Percentiles rank a stretch among this genome's conserved stretches.
phyloP scores from a whole-genome alignment of 169 alveolate species.

The Cryptosporidium sp. region DNA sequence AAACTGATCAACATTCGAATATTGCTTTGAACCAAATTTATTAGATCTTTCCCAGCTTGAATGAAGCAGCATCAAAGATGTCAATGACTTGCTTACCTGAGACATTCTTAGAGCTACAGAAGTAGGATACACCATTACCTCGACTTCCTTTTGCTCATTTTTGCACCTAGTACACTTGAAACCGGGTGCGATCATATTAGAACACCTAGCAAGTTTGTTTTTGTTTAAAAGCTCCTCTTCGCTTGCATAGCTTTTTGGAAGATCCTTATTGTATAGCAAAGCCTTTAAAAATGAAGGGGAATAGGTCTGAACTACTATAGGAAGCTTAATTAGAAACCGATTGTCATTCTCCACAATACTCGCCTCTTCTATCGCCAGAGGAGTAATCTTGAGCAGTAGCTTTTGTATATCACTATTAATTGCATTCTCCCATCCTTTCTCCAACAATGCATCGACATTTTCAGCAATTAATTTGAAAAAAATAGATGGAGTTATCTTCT shows the following conservation, averaged over 20 bases:
- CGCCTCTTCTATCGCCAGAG: conserved; percentile 45
- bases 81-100: conserved; percentile 62
- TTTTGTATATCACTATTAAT: conserved; percentile 23
- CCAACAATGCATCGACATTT: conserved; percentile 6
- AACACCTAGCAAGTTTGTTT: conserved; percentile 43
- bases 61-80: conserved; percentile 24
- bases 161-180: neutral
- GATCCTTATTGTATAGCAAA: conserved; percentile 59
- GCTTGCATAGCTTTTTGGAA: conserved; percentile 67
- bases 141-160: neutral
- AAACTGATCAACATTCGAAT: neutral
- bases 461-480: conserved; percentile 49
- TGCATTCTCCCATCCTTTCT: conserved; percentile 63
- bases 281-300: conserved; percentile 72
- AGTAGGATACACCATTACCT: conserved; percentile 20
- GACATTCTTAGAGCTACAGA: conserved; percentile 69
- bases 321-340: conserved; percentile 43
- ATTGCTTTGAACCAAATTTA: neutral
- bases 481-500: neutral
- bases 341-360: neutral
- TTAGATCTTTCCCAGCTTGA: conserved; percentile 73
- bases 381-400: conserved; percentile 50
- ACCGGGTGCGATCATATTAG: neutral
- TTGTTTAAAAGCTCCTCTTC: conserved; percentile 44
- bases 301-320: conserved; percentile 68